Percentiles rank a stretch among this genome's conserved stretches.
These are phyloP conservation scores for Lyophyllum shimeji DNA, from an alignment of 768 basidiomycete species.

Conservation along the genomic window DNA sequence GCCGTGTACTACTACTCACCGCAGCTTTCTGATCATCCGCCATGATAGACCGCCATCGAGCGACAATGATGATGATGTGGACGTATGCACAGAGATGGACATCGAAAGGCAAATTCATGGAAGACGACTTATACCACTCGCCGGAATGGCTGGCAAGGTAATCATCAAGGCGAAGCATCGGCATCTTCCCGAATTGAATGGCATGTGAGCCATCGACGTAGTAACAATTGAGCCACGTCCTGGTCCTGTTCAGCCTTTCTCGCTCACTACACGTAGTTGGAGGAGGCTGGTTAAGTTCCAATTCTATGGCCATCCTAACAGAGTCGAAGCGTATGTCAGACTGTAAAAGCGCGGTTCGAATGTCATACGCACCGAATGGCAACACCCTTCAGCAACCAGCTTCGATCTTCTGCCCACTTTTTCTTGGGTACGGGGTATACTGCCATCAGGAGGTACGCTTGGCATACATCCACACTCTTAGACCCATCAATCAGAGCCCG, in stretches of 20 bases:
- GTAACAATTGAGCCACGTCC: slow-evolving; percentile 77
- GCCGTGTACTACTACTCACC: neutral
- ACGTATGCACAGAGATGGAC: slow-evolving; percentile 54
- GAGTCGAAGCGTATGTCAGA: neutral
- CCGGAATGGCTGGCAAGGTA: slow-evolving; percentile 50
- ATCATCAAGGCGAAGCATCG: slow-evolving; percentile 65
- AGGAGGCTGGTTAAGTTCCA: slow-evolving; percentile 61
- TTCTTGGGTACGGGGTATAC: slow-evolving; percentile 62
- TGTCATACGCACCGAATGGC: slow-evolving; percentile 56
- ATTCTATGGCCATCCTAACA: slow-evolving; percentile 68
- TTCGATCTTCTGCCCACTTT: slow-evolving; percentile 69
- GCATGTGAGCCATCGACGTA: slow-evolving; percentile 74
- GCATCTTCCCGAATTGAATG: slow-evolving; percentile 75
- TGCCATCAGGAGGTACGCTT: slow-evolving; percentile 71
- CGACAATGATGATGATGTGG: slow-evolving; percentile 49
- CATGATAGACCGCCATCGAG: slow-evolving; percentile 36
- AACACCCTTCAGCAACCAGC: slow-evolving; percentile 72
- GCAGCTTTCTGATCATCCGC: slow-evolving; percentile 3
- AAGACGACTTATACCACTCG: slow-evolving; percentile 47
- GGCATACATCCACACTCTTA: slow-evolving; percentile 74
- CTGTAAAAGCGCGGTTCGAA: neutral
- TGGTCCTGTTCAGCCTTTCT: slow-evolving; percentile 66
- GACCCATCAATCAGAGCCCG: slow-evolving; percentile 58
- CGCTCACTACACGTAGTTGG: slow-evolving; percentile 51
- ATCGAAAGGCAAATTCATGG: slow-evolving; percentile 39